These are phyloP conservation scores for Botryotinia calthae DNA, from an alignment of 2,329 filamentous ascomycete genomes.

Conservation along the genomic window DNA sequence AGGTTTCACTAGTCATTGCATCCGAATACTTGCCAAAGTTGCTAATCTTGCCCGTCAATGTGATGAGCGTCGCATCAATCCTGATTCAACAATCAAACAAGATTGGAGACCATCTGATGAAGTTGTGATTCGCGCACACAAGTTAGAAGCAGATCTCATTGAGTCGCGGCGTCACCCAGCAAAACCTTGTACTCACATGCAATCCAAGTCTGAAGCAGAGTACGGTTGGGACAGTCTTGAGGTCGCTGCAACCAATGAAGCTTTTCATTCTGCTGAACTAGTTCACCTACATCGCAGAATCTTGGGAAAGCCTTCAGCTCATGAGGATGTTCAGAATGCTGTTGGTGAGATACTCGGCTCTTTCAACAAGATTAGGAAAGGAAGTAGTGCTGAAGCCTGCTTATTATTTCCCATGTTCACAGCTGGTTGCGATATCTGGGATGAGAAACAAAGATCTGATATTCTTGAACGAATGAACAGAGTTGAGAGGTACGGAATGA, in stretches of 20 bases:
- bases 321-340: conserved; percentile 60
- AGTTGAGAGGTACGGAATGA: conserved; percentile 73
- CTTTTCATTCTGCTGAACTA: conserved; percentile 76
- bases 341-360: conserved; percentile 62
- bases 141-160: conserved; percentile 59
- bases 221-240: conserved; percentile 59
- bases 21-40: conserved; percentile 68
- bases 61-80: conserved; percentile 61
- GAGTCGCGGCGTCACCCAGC: conserved; percentile 49
- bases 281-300: conserved; percentile 75
- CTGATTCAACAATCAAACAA: conserved; percentile 47
- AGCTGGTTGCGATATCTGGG: conserved; percentile 70
- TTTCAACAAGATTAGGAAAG: conserved; percentile 59
- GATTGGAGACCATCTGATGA: conserved; percentile 59
- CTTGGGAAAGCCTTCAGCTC: conserved; percentile 56
- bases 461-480: conserved; percentile 64
- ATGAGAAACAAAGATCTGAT: conserved; percentile 53
- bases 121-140: conserved; percentile 54
- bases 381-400: conserved; percentile 71
- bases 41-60: conserved; percentile 68
- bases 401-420: conserved; percentile 80
- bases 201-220: conserved; percentile 47
- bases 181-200: conserved; percentile 44
- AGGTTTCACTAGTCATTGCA: conserved; percentile 71
- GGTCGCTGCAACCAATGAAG: conserved; percentile 69